Evolutionary conservation across 2,329 filamentous ascomycete species (phyloP).

Genomic region (Botrytis aclada): DNA sequence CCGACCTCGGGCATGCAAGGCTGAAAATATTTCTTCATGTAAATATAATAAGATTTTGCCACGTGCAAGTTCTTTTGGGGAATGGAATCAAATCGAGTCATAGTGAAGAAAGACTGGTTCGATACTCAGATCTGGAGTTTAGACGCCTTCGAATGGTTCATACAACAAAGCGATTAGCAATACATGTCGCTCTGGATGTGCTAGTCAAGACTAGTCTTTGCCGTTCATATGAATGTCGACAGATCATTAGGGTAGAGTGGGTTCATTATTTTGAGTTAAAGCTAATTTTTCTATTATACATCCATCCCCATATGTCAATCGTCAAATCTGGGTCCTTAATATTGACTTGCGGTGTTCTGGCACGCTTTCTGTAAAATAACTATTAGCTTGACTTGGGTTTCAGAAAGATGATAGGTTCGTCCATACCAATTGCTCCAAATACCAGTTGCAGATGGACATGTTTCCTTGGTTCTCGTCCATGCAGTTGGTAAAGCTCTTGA

Average conservation of each 20-base stretch:
- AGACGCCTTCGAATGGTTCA: not conserved
- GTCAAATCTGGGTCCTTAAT: constrained; percentile 15
- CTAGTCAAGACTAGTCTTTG: not conserved
- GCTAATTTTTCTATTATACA: constrained; percentile 10
- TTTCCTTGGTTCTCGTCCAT: constrained; percentile 94
- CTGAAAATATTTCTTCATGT: not conserved
- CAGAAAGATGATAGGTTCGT: constrained; percentile 15
- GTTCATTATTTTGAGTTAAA: constrained; percentile 5
- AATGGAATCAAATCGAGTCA: not conserved
- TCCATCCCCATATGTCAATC: not conserved
- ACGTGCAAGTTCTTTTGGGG: not conserved
- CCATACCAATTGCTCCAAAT: constrained; percentile 83
- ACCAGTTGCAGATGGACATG: constrained; percentile 96
- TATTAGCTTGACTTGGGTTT: constrained; percentile 33
- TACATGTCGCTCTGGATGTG: not conserved
- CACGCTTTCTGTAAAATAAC: constrained; percentile 64
- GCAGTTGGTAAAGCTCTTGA: constrained; percentile 87
- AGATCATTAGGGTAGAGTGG: constrained; percentile 3
- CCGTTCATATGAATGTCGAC: not conserved
- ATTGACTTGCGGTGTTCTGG: constrained; percentile 64
- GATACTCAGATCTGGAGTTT: not conserved
- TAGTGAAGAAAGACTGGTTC: not conserved
- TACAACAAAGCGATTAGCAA: not conserved
- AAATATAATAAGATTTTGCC: not conserved
- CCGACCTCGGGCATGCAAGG: constrained; percentile 16